A percentile compares a stretch with the other conserved stretches of the same genome.
These are phyloP conservation scores for Plasmodium vinckei DNA, from an alignment of 169 alveolate species.

Conservation along the genomic window DNA sequence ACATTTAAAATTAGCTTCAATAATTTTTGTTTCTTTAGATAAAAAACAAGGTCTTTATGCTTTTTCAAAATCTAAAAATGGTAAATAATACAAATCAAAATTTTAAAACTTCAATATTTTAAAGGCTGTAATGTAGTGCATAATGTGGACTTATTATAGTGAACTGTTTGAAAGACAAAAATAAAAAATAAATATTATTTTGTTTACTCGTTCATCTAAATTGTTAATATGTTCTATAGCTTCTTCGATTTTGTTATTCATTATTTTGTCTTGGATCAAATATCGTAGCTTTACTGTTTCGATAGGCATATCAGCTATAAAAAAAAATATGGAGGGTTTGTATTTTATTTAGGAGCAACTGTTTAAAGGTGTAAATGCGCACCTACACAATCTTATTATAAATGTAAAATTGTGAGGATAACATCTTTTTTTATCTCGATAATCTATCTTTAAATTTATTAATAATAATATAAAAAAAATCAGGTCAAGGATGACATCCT, in stretches of 20 bases:
- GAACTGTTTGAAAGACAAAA: background rate
- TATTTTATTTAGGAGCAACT: background rate
- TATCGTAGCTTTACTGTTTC: constrained; percentile 68
- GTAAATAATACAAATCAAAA: background rate
- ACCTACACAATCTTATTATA: background rate
- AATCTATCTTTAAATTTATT: no score
- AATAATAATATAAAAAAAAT: constrained; percentile 41
- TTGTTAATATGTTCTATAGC: constrained; percentile 72
- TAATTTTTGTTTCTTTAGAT: constrained; percentile 69
- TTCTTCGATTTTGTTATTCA: constrained; percentile 67
- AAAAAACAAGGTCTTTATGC: constrained; percentile 67
- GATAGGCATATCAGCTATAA: constrained; percentile 72
- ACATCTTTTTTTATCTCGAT: no score
- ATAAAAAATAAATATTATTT: constrained; percentile 3
- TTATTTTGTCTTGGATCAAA: constrained; percentile 49
- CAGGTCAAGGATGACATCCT: constrained; percentile 75
- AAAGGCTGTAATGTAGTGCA: no score
- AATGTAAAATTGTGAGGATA: no score
- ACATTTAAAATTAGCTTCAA: constrained; percentile 63
- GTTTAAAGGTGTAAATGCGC: background rate
- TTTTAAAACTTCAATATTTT: background rate
- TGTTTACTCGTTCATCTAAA: constrained; percentile 56
- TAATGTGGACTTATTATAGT: background rate
- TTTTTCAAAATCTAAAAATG: constrained; percentile 57
- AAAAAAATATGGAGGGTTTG: constrained; percentile 8